These are phyloP conservation scores for Torrubiellomyces zombiae DNA, from an alignment of 2,329 filamentous ascomycete genomes.

Conservation along the genomic window DNA sequence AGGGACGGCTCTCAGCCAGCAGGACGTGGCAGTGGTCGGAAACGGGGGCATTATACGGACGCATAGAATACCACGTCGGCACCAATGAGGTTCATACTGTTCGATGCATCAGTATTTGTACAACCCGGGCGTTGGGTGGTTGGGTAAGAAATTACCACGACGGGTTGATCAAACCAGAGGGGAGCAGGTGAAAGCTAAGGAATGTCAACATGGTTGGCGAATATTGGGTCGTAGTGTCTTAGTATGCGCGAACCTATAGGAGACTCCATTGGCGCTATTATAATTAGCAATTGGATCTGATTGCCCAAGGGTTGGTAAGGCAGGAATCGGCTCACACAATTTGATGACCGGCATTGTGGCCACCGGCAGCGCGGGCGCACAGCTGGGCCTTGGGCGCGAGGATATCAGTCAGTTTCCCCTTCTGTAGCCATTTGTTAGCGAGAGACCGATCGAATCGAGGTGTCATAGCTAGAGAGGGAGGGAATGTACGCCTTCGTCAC, in stretches of 20 bases:
- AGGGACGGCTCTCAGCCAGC: background rate
- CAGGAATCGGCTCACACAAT: slow-evolving; percentile 7
- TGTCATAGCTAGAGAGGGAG: slow-evolving; percentile 1
- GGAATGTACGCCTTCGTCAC: slow-evolving; percentile 17
- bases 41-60: too few relatives aligned
- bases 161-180: slow-evolving; percentile 57
- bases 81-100: slow-evolving; percentile 57
- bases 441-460: slow-evolving; percentile 4
- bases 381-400: slow-evolving; percentile 15
- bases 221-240: slow-evolving; percentile 2
- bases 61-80: slow-evolving; percentile 51
- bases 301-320: slow-evolving; percentile 3
- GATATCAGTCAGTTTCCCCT: slow-evolving; percentile 21
- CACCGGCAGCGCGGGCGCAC: slow-evolving; percentile 17
- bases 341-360: slow-evolving; percentile 13
- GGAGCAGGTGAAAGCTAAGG: slow-evolving; percentile 43
- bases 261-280: slow-evolving; percentile 14
- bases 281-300: slow-evolving; percentile 1
- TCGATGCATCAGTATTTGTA: slow-evolving; percentile 3
- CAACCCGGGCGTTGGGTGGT: slow-evolving; percentile 1
- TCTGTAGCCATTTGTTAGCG: slow-evolving; percentile 10
- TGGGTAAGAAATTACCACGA: slow-evolving; percentile 19
- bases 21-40: too few relatives aligned
- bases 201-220: slow-evolving; percentile 7
- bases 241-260: slow-evolving; percentile 15